A percentile compares a stretch with the other conserved stretches of the same genome.
These are phyloP conservation scores for Coemansia sp. DNA, from an alignment of 192 early-diverging fungal species.

Conservation along the genomic window DNA sequence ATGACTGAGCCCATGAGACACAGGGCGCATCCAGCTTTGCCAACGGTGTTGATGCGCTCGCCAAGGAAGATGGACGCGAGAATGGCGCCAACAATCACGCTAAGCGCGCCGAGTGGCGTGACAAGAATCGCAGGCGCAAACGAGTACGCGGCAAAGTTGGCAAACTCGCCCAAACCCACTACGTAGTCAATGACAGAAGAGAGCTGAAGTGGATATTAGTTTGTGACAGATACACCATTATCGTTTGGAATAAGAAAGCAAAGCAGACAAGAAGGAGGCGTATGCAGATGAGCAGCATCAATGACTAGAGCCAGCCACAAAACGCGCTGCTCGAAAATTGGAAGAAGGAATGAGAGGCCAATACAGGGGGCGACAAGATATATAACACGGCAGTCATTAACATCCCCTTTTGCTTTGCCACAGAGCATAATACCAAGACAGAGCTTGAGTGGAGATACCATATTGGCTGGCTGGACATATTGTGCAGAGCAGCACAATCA, in stretches of 20 bases:
- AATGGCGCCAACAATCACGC: slow-evolving; percentile 86
- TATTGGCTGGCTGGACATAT: neutral
- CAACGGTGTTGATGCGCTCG: slow-evolving; percentile 77
- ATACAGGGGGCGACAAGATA: too few relatives aligned
- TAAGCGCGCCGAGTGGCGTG: slow-evolving; percentile 88
- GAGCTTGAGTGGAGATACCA: neutral
- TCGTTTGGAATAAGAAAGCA: neutral
- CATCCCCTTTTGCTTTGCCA: neutral
- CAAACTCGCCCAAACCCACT: slow-evolving; percentile 92
- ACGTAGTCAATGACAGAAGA: slow-evolving; percentile 8
- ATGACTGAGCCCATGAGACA: slow-evolving; percentile 87
- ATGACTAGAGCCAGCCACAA: neutral
- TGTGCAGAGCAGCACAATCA: neutral
- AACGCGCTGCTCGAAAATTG: neutral
- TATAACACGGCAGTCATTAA: too few relatives aligned
- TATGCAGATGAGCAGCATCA: slow-evolving; percentile 6
- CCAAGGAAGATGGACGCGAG: slow-evolving; percentile 86
- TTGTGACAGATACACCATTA: neutral
- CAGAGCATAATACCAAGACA: neutral
- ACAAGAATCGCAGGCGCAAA: slow-evolving; percentile 96
- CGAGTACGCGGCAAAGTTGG: slow-evolving; percentile 94
- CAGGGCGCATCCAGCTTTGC: slow-evolving; percentile 86
- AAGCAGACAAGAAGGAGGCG: slow-evolving; percentile 7
- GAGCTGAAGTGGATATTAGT: neutral
- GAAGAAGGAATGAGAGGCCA: neutral